Evolutionary conservation across 176 grass and related monocot genomes (phyloP).

Genomic region (Metroxylon sagu): DNA sequence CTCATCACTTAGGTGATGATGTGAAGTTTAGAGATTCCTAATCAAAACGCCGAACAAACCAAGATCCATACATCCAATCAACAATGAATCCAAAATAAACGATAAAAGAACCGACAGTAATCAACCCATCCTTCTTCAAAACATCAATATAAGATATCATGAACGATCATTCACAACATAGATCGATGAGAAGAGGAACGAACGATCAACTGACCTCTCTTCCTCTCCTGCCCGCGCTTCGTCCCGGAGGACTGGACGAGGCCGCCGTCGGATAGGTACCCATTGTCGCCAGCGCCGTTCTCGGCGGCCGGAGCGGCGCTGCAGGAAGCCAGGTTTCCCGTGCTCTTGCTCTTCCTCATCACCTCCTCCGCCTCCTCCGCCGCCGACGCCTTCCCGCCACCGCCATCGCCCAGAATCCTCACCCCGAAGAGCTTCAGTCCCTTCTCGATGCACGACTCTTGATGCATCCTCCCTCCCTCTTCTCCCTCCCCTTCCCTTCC

Average conservation of each 20-base stretch:
- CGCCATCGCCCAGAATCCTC: slow-evolving; percentile 3
- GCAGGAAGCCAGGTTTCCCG: slow-evolving; percentile 41
- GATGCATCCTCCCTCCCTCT: too few relatives aligned
- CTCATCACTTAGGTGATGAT: too few relatives aligned
- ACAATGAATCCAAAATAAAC: slow-evolving; percentile 4
- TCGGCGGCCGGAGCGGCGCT: not conserved
- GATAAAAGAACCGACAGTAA: not conserved
- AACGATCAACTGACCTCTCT: slow-evolving; percentile 40
- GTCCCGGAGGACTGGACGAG: slow-evolving; percentile 32
- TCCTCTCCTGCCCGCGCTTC: slow-evolving; percentile 42
- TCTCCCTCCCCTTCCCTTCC: too few relatives aligned
- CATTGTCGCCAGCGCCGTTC: slow-evolving; percentile 19
- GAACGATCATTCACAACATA: too few relatives aligned
- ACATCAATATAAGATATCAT: too few relatives aligned
- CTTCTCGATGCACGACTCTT: too few relatives aligned
- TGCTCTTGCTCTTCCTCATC: slow-evolving; percentile 67
- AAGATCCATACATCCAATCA: not conserved
- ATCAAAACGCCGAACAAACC: slow-evolving; percentile 5
- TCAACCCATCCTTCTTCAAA: too few relatives aligned
- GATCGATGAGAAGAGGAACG: not conserved
- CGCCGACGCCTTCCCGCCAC: slow-evolving; percentile 21
- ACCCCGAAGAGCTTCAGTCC: too few relatives aligned
- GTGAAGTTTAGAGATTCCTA: not conserved
- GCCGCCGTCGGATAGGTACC: slow-evolving; percentile 50
- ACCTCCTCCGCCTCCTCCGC: slow-evolving; percentile 36